Base-by-base conservation (phyloP, 305 asterid genomes). In the Fraxinus floribunda region DNA sequence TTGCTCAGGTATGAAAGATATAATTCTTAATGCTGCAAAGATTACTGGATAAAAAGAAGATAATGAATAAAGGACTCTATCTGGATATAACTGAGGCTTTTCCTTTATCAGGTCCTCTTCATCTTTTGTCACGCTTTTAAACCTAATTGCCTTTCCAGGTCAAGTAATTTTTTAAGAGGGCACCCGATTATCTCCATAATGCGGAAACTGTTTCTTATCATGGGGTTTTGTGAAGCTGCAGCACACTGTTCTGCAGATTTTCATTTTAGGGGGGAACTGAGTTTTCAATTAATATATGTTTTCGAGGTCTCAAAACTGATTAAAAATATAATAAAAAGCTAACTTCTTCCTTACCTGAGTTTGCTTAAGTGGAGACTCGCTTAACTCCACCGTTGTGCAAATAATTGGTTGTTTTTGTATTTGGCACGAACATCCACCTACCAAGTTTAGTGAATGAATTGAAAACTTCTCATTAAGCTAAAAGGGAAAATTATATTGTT, bases 1-100 rank as follows among this genome's bases (percentile, higher is more conserved):
- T 96, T 88, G 97, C 99, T 78, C 99, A 96, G 98, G 98, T 96
- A 81, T 74, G 83, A 82, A 79, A 64, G 41, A 71, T 79, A 39
- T 68, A 73, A 81, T 81, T 55, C 70, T 86, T 18, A 62, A 62
- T 22, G 36, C 38, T 68, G 74, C 38, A 68, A 68, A 68, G 74
- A 29, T 68, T 68, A 26, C 74, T 26, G 5, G 36, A 68, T 10
- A 68, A 26, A 29, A 68, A 24, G 74, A 9, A 24, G 74, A 24
- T 68, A n/a, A 26, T 68, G 74, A 68, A 64, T 18, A 64, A 9
- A 64, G 73, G 35, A 64, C 6, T 64, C 73, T 64, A 36, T 36
- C 10, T 64, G 73, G 73, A 24, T 64, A 22, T 64, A 64, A 68
- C 36, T 29, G 74, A 68, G 74, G 74, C 74, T 29, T 6, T 68